phyloP scores from a whole-genome alignment of 768 basidiomycete species.

The Termitomyces sp. region DNA sequence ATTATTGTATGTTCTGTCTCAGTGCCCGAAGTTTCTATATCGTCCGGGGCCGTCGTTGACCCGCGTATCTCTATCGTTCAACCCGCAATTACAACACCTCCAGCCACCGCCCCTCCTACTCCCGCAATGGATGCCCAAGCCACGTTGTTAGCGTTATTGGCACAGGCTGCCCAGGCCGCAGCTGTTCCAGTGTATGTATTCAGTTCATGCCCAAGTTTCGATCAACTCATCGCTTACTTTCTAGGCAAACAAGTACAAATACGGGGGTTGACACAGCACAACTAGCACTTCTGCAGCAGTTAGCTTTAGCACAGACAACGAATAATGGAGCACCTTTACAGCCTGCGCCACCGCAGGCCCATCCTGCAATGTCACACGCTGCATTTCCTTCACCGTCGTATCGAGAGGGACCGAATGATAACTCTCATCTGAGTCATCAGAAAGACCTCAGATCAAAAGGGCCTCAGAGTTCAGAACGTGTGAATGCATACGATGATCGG shows the following conservation, averaged over 20 bases:
- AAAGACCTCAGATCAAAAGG: slow-evolving; percentile 40
- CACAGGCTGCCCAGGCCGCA: slow-evolving; percentile 53
- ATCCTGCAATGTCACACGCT: slow-evolving; percentile 24
- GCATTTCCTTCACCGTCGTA: slow-evolving; percentile 26
- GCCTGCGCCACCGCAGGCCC: slow-evolving; percentile 23
- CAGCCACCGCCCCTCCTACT: slow-evolving; percentile 21
- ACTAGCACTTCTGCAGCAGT: slow-evolving; percentile 70
- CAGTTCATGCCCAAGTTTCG: not conserved
- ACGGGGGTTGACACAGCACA: slow-evolving; percentile 46
- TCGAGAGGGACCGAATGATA: slow-evolving; percentile 38
- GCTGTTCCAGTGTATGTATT: slow-evolving; percentile 33
- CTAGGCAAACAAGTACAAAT: slow-evolving; percentile 63
- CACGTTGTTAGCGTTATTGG: slow-evolving; percentile 62
- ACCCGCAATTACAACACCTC: slow-evolving; percentile 14
- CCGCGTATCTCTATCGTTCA: slow-evolving; percentile 30
- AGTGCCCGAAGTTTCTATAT: slow-evolving; percentile 44
- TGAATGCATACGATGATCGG: slow-evolving; percentile 41
- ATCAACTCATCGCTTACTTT: slow-evolving; percentile 1
- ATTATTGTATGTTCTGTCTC: slow-evolving; percentile 54
- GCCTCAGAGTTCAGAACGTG: slow-evolving; percentile 45
- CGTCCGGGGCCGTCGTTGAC: slow-evolving; percentile 23
- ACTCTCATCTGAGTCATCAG: slow-evolving; percentile 16
- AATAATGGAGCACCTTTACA: slow-evolving; percentile 24
- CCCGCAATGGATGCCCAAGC: slow-evolving; percentile 48
- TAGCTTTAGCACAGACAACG: slow-evolving; percentile 65